These are phyloP conservation scores for Coemansia sp. DNA, from an alignment of 192 early-diverging fungal species.

Conservation along the genomic window DNA sequence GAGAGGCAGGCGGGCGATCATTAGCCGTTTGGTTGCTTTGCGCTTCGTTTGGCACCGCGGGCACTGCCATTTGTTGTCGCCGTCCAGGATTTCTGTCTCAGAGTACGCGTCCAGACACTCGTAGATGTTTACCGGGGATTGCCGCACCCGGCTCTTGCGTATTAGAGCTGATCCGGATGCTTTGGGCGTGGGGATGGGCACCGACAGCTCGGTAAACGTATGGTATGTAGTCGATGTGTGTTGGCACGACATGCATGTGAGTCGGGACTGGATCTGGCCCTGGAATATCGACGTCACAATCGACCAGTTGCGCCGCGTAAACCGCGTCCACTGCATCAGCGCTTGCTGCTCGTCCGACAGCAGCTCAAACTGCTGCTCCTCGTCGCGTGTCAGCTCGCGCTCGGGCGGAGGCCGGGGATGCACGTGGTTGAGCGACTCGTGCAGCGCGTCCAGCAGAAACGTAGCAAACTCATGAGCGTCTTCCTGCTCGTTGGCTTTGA, in stretches of 20 bases:
- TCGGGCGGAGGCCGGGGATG: slow-evolving; percentile 43
- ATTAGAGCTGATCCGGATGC: not conserved
- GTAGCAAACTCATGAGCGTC: slow-evolving; percentile 95
- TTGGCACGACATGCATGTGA: slow-evolving; percentile 39
- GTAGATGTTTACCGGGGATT: slow-evolving; percentile 52
- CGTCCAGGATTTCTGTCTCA: slow-evolving; percentile 81
- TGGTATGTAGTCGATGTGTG: slow-evolving; percentile 69
- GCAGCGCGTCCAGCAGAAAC: slow-evolving; percentile 85
- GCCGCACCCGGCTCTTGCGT: not conserved
- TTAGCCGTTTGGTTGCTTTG: slow-evolving; percentile 73
- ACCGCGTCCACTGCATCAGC: slow-evolving; percentile 69
- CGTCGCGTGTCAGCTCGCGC: slow-evolving; percentile 44
- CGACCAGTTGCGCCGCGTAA: slow-evolving; percentile 71
- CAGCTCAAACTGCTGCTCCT: slow-evolving; percentile 62
- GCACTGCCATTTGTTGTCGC: slow-evolving; percentile 90
- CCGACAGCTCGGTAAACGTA: slow-evolving; percentile 85
- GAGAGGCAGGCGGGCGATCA: slow-evolving; percentile 76
- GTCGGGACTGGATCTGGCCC: slow-evolving; percentile 55
- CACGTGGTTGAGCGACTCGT: slow-evolving; percentile 88
- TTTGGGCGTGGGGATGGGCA: slow-evolving; percentile 63
- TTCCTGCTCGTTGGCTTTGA: slow-evolving; percentile 88
- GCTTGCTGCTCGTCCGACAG: slow-evolving; percentile 63
- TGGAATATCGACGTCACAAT: slow-evolving; percentile 93
- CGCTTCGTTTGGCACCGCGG: slow-evolving; percentile 74
- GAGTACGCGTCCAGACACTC: slow-evolving; percentile 87